Percentiles rank a stretch among this genome's conserved stretches.
These are phyloP conservation scores for Vanderwaltozyma verrucispora DNA, from an alignment of 805 yeast genomes.

Conservation along the genomic window DNA sequence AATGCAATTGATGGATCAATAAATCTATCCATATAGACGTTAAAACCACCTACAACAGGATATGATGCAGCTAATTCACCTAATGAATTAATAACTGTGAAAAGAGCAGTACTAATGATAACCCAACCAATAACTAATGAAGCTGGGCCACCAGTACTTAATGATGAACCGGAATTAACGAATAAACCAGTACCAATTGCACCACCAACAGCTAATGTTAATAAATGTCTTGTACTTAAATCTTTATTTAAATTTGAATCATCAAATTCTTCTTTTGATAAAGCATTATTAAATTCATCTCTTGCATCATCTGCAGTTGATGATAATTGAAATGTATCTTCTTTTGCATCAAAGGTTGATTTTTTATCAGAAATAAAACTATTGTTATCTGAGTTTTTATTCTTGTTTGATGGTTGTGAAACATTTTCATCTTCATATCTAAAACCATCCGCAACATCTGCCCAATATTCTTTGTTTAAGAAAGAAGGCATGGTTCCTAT, in stretches of 20 bases:
- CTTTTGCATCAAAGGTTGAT: not conserved
- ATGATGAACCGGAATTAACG: constrained; percentile 53
- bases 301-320: not conserved
- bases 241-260: constrained; percentile 16
- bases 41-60: constrained; percentile 46
- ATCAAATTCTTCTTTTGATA: constrained; percentile 7
- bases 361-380: not conserved
- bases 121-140: constrained; percentile 47
- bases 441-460: constrained; percentile 13
- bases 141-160: constrained; percentile 55
- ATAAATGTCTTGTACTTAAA: constrained; percentile 35
- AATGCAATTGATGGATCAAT: constrained; percentile 49
- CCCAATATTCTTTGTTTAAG: constrained; percentile 11
- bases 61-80: constrained; percentile 45
- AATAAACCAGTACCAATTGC: constrained; percentile 62
- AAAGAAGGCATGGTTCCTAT: too few species aligned
- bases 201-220: constrained; percentile 61
- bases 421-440: constrained; percentile 6
- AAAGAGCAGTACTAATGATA: constrained; percentile 47
- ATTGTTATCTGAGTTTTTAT: not conserved
- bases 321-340: not conserved
- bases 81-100: constrained; percentile 44
- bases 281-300: not conserved
- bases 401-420: not conserved
- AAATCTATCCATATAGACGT: constrained; percentile 39